phyloP scores from a whole-genome alignment of 2,329 filamentous ascomycete species.

The Cytospora schulzeri region DNA sequence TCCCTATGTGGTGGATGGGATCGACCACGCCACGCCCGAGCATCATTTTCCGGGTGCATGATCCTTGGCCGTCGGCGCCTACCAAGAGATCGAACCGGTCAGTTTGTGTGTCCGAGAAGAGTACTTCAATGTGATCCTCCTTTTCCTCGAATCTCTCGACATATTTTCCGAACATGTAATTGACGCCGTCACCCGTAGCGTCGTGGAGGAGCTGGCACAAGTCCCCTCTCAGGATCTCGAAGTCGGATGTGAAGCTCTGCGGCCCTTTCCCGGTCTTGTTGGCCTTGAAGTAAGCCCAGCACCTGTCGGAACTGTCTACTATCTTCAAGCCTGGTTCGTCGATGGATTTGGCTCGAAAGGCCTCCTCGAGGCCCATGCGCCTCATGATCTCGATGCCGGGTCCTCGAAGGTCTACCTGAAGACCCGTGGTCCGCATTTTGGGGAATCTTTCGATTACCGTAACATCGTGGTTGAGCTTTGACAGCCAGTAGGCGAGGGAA shows the following conservation, averaged over 20 bases:
- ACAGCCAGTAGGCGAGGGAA: conserved; percentile 44
- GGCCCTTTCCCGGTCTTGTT: conserved; percentile 44
- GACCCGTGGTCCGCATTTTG: conserved; percentile 42
- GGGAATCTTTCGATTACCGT: conserved; percentile 48
- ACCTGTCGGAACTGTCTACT: conserved; percentile 44
- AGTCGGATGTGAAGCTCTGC: conserved; percentile 56
- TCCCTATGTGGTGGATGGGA: conserved; percentile 31
- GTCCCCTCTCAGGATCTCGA: conserved; percentile 62
- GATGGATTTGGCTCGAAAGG: conserved; percentile 42
- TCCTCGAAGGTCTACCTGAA: conserved; percentile 50
- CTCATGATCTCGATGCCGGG: conserved; percentile 43
- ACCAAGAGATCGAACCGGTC: conserved; percentile 54
- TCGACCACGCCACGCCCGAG: conserved; percentile 34
- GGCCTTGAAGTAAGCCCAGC: conserved; percentile 42
- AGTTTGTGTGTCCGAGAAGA: conserved; percentile 46
- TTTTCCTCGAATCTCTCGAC: conserved; percentile 36
- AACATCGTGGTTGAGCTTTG: conserved; percentile 41
- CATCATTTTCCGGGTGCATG: conserved; percentile 47
- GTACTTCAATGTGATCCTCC: conserved; percentile 32
- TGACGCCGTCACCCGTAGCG: conserved; percentile 33
- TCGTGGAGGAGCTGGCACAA: conserved; percentile 53
- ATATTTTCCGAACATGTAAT: conserved; percentile 34
- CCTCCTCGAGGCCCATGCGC: conserved; percentile 43
- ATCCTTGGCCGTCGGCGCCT: conserved; percentile 56
- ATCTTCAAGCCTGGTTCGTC: conserved; percentile 52